Evolutionary conservation across 2,329 filamentous ascomycete species (phyloP).

Genomic region (Diplodia corticola): DNA sequence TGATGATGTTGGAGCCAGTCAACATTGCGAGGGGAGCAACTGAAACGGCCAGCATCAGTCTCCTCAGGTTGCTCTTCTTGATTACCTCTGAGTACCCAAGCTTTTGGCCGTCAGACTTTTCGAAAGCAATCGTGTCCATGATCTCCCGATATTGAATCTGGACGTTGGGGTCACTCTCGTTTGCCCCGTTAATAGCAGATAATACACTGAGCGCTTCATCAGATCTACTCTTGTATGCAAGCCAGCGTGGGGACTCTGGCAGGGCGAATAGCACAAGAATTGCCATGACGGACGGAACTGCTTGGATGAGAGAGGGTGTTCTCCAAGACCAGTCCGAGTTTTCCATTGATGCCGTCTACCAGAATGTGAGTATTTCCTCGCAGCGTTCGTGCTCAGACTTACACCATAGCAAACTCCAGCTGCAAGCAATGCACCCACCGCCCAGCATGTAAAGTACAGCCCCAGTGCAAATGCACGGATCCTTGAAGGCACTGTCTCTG

Average conservation of each 20-base stretch:
- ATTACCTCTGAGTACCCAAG: conserved; percentile 33
- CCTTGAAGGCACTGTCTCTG: conserved; percentile 12
- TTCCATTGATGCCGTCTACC: neutral
- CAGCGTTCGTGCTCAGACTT: neutral
- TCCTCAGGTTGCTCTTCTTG: conserved; percentile 36
- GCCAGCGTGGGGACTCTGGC: neutral
- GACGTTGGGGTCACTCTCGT: conserved; percentile 33
- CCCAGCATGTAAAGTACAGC: conserved; percentile 21
- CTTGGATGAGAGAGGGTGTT: conserved; percentile 51
- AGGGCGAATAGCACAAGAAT: conserved; percentile 36
- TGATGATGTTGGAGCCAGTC: neutral
- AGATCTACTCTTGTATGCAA: neutral
- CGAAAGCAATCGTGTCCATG: conserved; percentile 48
- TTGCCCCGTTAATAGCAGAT: neutral
- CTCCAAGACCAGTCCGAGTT: conserved; percentile 37
- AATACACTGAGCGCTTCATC: neutral
- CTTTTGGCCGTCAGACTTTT: conserved; percentile 43
- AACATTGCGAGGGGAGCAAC: conserved; percentile 38
- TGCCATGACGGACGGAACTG: conserved; percentile 46
- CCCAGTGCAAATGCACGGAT: conserved; percentile 17
- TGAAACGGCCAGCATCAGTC: conserved; percentile 43
- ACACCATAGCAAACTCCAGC: conserved; percentile 20
- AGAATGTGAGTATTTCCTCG: neutral
- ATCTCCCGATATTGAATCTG: conserved; percentile 44
- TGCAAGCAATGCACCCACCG: conserved; percentile 18